Evolutionary conservation across 805 yeast species (phyloP), one percentile per base, ranked within the genome.

Genomic region (Candida yuanshanica): DNA sequence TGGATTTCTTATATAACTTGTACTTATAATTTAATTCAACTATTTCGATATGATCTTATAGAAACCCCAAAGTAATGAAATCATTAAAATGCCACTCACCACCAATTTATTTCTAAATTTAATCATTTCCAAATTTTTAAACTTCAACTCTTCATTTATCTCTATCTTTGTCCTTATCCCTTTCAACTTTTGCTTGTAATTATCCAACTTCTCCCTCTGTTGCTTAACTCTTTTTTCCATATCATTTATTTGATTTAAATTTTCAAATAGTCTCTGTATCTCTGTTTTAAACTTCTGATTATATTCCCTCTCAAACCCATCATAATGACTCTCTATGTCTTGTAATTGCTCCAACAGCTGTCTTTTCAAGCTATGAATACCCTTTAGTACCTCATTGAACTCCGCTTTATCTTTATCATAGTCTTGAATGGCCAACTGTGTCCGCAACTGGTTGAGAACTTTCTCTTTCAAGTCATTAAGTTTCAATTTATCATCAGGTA

Each of bases 141-240:
- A 16, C 7, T 39, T 38, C 9, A 41, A 6, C n/a, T 32, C 24
- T 25, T 50, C 53, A 16, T 36, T 39, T 3, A 33, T 24, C 16
- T 47, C 49, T 22, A 48, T 48, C 2, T 42, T 17, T 11, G 11
- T 7, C 20, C 44, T 46, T 10, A 50, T 33, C 2, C 35, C 35
- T 20, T 42, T 45, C 20, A 50, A 37, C 22, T 42, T 46, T n/a
- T 20, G 27, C 41, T 50, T 50, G 16, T 39, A 39, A 26, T 37
- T 22, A 33, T 36, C 14, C 35, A 50, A 36, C 20, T 41, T 41
- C 1, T 29, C 29, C 18, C 54, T 46, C 9, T 48, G 39, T 2
- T 11, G 22, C 3, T 34, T 35, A 10, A 50, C 20, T 7, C 33
- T 37, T 2, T 2, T 5, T 33, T 50, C 54, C 22, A 44, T 44